Evolutionary conservation across 306 rosid genomes (phyloP).

Genomic region (Fragaria ananassa): DNA sequence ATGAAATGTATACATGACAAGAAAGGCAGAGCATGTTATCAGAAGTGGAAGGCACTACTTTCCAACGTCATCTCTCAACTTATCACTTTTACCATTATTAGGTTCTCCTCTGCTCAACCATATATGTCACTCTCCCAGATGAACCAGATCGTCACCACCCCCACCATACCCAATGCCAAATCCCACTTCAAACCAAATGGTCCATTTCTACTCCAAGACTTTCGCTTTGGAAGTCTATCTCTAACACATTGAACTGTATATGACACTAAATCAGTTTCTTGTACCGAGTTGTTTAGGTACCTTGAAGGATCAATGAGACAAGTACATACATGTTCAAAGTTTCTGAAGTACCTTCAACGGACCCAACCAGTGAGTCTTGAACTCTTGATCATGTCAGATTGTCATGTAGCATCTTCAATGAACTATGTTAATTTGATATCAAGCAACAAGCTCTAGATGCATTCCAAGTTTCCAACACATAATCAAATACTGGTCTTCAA

Average conservation of each 20-base stretch:
- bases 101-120: constrained; percentile 25
- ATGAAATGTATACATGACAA: neutral
- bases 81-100: constrained; percentile 29
- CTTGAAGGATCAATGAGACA: neutral
- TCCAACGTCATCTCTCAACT: constrained; percentile 30
- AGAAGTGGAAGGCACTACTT: constrained; percentile 72
- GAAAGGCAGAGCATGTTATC: constrained; percentile 40
- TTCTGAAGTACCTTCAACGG: neutral
- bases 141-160: neutral
- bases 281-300: neutral
- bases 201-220: neutral
- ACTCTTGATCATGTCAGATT: neutral
- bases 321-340: neutral
- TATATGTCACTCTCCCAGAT: constrained; percentile 37
- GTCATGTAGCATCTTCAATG: neutral
- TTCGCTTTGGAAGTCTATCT: neutral
- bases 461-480: neutral
- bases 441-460: neutral
- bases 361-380: neutral
- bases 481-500: neutral
- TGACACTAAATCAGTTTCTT: neutral
- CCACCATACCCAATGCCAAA: constrained; percentile 6
- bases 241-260: neutral
- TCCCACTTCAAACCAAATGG: neutral
- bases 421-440: neutral